Conservation (phyloP, 306 rosid species). For the Trifolium pratense region DNA sequence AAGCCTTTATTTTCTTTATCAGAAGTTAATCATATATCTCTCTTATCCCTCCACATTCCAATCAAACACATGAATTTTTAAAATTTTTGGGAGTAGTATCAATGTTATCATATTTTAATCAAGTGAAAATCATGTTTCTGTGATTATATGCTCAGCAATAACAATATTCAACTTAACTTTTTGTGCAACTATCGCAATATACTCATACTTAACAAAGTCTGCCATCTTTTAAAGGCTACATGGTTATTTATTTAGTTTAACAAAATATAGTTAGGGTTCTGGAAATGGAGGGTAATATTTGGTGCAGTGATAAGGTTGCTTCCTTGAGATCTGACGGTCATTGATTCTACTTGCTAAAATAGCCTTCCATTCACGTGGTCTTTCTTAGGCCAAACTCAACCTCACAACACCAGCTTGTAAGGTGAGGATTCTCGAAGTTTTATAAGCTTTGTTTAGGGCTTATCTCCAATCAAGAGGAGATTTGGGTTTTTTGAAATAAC, state of each 20-base stretch:
- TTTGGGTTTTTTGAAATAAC: not conserved
- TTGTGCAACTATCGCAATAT: not conserved
- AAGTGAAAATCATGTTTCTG: slow-evolving; percentile 7
- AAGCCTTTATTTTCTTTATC: slow-evolving; percentile 15
- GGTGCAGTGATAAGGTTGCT: slow-evolving; percentile 20
- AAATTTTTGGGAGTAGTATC: slow-evolving; percentile 24
- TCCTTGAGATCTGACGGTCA: not conserved
- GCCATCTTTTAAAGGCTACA: slow-evolving; percentile 6
- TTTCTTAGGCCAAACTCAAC: not conserved
- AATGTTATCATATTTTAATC: slow-evolving; percentile 6
- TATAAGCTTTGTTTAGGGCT: not conserved
- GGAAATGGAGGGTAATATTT: not conserved
- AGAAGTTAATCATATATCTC: slow-evolving; percentile 13
- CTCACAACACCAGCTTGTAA: not conserved
- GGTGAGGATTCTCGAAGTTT: not conserved
- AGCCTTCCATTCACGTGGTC: not conserved
- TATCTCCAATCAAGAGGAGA: not conserved
- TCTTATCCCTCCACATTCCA: slow-evolving; percentile 9
- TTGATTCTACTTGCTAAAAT: slow-evolving; percentile 12
- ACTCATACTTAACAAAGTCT: not conserved
- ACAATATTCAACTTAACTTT: slow-evolving; percentile 23
- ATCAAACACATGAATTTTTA: slow-evolving; percentile 1
- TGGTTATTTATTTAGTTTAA: not conserved
- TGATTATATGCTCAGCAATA: slow-evolving; percentile 11
- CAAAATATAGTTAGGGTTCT: slow-evolving; percentile 18